Evolutionary conservation across 352 stramenopile genomes (phyloP), one percentile per base, ranked within the genome.

Genomic region (Globisporangium canariense): DNA sequence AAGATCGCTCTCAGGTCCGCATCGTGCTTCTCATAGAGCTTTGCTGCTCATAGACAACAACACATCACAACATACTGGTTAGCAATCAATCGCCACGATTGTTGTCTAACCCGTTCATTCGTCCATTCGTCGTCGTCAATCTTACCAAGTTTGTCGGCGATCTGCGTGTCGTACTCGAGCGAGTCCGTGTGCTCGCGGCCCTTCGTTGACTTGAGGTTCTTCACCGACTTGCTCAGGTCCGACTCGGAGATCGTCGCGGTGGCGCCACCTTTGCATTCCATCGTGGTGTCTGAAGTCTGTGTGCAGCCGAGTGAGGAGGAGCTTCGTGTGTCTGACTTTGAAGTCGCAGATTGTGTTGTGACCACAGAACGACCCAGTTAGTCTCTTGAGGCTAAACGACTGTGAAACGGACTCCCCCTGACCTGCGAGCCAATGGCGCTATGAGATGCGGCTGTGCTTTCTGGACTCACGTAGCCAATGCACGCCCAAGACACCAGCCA

Each of bases 1-100:
- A 93, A 93, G 62, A 93, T 79, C 34, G 79, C 80, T 11, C 72
- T 69, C 38, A 93, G 60, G 36, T 93, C 79, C 2, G 80, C 84
- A n/a, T 78, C 71, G 25, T 79, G 68, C 59, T 91, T 90, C 2
- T 85, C 70, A 57, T 89, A 93, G 36, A 91, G 59, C 8, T 70
- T 71, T 11, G 77, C 67, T 84, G 53, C 14, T 36, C 10, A 30
- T 40, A 11, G 2, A 43, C 25, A 9, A 11, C 51, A 20, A n/a
- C 13, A 41, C 14, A 6, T n/a, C 7, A 18, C n/a, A 18, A 43
- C 28, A 22, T 8, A 2, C 10, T 11, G 34, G 51, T 58, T 18
- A 58, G 4, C 13, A 62, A 28, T 28, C 25, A 28, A 1, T 28
- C 25, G 25, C 25, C 25, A 28, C 25, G 25, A 28, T 28, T 28